phyloP scores from a whole-genome alignment of 192 early-diverging fungal genomes.

The Chytriomyces hyalinus region DNA sequence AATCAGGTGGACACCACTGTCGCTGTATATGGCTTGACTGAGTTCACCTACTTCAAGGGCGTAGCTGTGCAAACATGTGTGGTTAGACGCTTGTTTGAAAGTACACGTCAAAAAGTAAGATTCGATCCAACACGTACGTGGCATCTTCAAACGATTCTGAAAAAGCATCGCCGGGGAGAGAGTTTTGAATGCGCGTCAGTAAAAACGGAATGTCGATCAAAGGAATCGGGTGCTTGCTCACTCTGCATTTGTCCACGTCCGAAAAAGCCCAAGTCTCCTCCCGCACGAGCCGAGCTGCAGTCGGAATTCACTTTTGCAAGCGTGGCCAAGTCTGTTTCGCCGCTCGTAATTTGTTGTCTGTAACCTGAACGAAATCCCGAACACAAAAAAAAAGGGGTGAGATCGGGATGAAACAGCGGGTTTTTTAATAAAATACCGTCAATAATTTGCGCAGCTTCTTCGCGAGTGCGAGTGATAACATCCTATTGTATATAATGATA shows the following conservation, averaged over 20 bases:
- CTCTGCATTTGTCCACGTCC: constrained; percentile 88
- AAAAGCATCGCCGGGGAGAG: not conserved
- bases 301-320: constrained; percentile 83
- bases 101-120: not conserved
- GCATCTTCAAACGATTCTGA: constrained; percentile 84
- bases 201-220: not conserved
- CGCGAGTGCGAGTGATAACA: constrained; percentile 87
- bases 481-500: constrained; percentile 45
- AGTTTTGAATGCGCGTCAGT: not conserved
- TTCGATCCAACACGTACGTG: constrained; percentile 45
- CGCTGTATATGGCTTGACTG: constrained; percentile 80
- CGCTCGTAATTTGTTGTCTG: constrained; percentile 66
- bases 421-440: too few relatives aligned
- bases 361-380: constrained; percentile 46
- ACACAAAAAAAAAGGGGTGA: not conserved
- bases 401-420: not conserved
- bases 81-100: not conserved
- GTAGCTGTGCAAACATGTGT: constrained; percentile 49
- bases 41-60: constrained; percentile 83
- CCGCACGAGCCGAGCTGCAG: constrained; percentile 87
- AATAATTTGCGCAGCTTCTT: constrained; percentile 69
- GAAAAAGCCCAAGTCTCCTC: constrained; percentile 91
- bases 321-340: constrained; percentile 66
- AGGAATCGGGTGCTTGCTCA: constrained; percentile 3
- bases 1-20: constrained; percentile 94